Percentiles rank a stretch among this genome's conserved stretches.
phyloP scores from a whole-genome alignment of 2,329 filamentous ascomycete species.

The Metarhizium humberi region DNA sequence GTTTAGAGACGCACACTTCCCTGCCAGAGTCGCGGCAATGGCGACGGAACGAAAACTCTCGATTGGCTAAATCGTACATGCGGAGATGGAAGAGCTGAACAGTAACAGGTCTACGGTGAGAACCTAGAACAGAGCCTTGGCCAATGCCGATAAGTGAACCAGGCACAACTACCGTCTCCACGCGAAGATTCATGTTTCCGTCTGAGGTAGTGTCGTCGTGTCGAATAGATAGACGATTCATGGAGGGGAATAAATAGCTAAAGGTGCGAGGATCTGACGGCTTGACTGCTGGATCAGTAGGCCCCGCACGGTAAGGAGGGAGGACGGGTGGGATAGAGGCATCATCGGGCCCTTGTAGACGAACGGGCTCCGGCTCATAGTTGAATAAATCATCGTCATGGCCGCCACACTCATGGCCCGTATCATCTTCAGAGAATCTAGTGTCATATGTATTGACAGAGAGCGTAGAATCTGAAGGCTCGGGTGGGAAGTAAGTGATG shows the following conservation, averaged over 20 bases:
- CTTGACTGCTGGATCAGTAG: not conserved
- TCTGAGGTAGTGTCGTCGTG: constrained; percentile 87
- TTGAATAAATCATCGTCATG: constrained; percentile 10
- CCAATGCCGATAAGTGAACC: constrained; percentile 44
- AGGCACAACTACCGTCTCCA: constrained; percentile 63
- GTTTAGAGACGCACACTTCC: constrained; percentile 79
- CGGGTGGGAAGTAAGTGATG: constrained; percentile 8
- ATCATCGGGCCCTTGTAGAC: not conserved
- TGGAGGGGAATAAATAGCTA: constrained; percentile 75
- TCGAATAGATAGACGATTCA: constrained; percentile 68
- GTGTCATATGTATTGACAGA: constrained; percentile 78
- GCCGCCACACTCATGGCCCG: constrained; percentile 19
- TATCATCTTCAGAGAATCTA: constrained; percentile 35
- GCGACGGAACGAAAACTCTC: constrained; percentile 82
- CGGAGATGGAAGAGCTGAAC: constrained; percentile 81
- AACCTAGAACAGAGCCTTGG: constrained; percentile 1
- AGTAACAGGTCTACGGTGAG: constrained; percentile 31
- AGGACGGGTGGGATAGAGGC: constrained; percentile 2
- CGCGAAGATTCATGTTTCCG: constrained; percentile 91
- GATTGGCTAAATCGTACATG: constrained; percentile 81
- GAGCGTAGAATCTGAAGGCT: constrained; percentile 22
- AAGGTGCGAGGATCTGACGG: constrained; percentile 78
- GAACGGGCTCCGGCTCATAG: not conserved
- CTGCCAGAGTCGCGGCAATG: constrained; percentile 90
- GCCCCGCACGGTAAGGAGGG: not conserved